Conservation (phyloP, 163 green algal species). For the Scenedesmus sp. region DNA sequence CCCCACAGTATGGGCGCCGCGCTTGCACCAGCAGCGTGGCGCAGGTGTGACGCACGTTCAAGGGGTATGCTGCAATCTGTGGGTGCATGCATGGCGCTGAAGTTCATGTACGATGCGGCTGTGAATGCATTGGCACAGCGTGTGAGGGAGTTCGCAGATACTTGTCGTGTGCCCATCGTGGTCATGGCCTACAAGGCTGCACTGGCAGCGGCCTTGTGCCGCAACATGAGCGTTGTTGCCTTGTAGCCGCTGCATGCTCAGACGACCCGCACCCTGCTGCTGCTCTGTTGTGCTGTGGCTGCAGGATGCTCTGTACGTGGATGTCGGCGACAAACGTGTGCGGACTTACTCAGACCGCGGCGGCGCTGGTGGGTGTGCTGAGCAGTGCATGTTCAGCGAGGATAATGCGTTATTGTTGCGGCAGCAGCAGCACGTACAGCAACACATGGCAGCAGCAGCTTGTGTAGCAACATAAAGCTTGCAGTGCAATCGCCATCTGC, state of each 20-base stretch:
- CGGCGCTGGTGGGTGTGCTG: constrained; percentile 29
- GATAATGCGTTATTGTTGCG: neutral
- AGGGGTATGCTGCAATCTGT: neutral
- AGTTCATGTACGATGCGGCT: neutral
- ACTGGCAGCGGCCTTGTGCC: neutral
- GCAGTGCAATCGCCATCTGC: no score
- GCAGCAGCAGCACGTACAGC: neutral
- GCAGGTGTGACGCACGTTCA: neutral
- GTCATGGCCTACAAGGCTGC: neutral
- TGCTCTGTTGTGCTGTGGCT: neutral
- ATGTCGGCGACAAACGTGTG: constrained; percentile 1
- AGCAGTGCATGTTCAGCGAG: neutral
- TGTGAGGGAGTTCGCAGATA: no score
- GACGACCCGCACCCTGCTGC: neutral
- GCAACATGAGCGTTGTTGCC: neutral
- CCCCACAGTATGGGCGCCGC: neutral
- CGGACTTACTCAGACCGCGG: constrained; percentile 19
- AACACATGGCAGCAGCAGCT: neutral
- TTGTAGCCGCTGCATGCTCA: neutral
- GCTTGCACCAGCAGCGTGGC: neutral
- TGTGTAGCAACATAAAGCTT: no score
- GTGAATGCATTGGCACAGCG: no score
- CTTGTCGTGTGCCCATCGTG: no score
- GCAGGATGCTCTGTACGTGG: constrained; percentile 53
- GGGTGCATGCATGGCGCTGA: no score